A percentile compares a stretch with the other conserved stretches of the same genome.
Conservation (phyloP, 257 asterid genomes). For the Marsdenia floribunda region DNA sequence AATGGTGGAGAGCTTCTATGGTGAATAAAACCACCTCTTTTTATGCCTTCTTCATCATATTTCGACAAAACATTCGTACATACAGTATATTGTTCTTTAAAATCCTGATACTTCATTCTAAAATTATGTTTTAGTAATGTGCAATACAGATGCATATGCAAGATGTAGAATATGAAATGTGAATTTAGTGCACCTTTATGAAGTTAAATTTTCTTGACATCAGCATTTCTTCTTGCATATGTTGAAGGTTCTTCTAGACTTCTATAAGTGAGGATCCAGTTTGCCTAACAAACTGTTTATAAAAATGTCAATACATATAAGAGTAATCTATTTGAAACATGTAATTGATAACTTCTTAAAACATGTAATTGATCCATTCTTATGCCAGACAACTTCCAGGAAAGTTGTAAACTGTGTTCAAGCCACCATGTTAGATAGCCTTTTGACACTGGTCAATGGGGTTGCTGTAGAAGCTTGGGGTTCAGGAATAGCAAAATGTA, state of each 20-base stretch:
- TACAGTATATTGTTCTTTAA: not conserved
- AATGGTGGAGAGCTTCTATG: constrained; percentile 58
- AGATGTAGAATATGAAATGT: not conserved
- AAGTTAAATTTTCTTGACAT: not conserved
- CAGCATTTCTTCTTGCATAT: not conserved
- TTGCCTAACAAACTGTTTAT: not conserved
- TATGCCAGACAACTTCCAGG: not conserved
- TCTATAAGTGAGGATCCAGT: not conserved
- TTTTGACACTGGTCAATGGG: not conserved
- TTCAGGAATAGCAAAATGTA: not conserved
- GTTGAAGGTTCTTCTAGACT: not conserved
- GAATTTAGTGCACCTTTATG: not conserved
- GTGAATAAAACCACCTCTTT: constrained; percentile 26
- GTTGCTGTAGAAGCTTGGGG: not conserved
- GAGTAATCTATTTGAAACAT: not conserved
- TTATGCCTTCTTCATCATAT: too few relatives aligned
- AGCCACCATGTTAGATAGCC: not conserved
- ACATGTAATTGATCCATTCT: not conserved
- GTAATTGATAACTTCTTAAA: not conserved
- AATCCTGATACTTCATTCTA: not conserved
- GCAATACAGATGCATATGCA: not conserved
- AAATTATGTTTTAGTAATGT: not conserved
- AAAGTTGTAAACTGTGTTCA: not conserved
- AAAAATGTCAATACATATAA: not conserved
- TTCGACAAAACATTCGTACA: constrained; percentile 7